Base-by-base conservation (phyloP, 257 asterid genomes). In the Petunia secreta region DNA sequence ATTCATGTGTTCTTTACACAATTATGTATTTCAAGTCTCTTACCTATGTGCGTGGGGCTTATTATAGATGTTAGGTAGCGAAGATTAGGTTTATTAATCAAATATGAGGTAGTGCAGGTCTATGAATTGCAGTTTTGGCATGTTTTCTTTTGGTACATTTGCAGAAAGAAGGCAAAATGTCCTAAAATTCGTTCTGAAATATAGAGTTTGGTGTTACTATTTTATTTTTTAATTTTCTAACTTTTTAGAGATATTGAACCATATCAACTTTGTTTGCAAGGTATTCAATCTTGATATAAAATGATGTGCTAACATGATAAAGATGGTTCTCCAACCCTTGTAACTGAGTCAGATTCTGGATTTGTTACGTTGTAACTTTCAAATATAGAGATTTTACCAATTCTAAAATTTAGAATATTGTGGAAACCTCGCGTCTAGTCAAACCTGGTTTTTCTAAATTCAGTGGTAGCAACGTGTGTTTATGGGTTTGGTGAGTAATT, bases 231-330 rank as follows among this genome's bases (percentile, higher is more conserved):
- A 1, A n/a, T 59, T 34, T 37, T 37, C 46, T 9, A 63, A 38
- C 14, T 2, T 38, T 10, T 39, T 64, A 11, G 34, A 39, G 50
- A 64, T 64, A 0, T 38, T 65, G 50, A 65, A 13, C 50, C 50
- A 13, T 5, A n/a, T 71, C 44, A 71, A 71, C 77, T 71, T 71
- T 71, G 59, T 46, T 68, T 68, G 39, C 40, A 69, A 69, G 75
- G 55, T 67, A 67, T 67, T 25, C 38, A 43, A 44, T 71, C 44
- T 34, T 71, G 10, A 48, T 46, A 41, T 25, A 8, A 10, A 69
- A 46, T 69, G 25, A 25, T 71, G 25, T 34, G 60, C 62, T 48
- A 50, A 50, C 62, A 34, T 73, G 77, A 73, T 50, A 50, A 0
- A 50, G 57, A 44, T 67, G 39, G 38, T n/a, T 41, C 53, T 66